Conservation (phyloP, 1,139 yeast species). For the Yamadazyma pseudoaaseri region DNA sequence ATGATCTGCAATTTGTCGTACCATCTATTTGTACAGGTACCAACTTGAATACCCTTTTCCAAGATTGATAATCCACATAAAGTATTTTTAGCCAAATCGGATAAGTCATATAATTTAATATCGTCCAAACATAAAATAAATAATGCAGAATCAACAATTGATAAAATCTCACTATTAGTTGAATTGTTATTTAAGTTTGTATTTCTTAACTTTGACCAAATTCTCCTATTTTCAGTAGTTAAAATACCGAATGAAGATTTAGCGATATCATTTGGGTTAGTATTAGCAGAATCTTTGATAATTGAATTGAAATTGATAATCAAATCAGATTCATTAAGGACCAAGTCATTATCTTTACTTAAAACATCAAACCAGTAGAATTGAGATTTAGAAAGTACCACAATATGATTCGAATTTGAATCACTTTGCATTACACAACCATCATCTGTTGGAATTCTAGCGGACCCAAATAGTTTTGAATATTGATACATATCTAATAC, state of each 20-base stretch:
- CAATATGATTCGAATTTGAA: slow-evolving; percentile 70
- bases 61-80: slow-evolving; percentile 81
- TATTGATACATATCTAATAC: slow-evolving; percentile 90
- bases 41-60: slow-evolving; percentile 84
- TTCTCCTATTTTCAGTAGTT: slow-evolving; percentile 82
- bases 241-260: slow-evolving; percentile 84
- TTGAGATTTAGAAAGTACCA: slow-evolving; percentile 83
- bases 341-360: slow-evolving; percentile 66
- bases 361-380: slow-evolving; percentile 93
- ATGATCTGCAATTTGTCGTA: slow-evolving; percentile 89
- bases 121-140: slow-evolving; percentile 83
- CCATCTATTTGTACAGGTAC: slow-evolving; percentile 95
- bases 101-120: slow-evolving; percentile 61
- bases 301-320: slow-evolving; percentile 74
- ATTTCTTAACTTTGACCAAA: slow-evolving; percentile 77
- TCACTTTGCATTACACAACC: slow-evolving; percentile 90
- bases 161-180: slow-evolving; percentile 66
- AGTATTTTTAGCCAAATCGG: slow-evolving; percentile 77
- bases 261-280: slow-evolving; percentile 66
- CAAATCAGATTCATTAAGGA: slow-evolving; percentile 71
- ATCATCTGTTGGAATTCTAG: slow-evolving; percentile 73
- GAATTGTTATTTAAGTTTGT: slow-evolving; percentile 41
- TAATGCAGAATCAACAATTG: slow-evolving; percentile 75
- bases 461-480: slow-evolving; percentile 78
- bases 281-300: slow-evolving; percentile 63